These are phyloP conservation scores for Serendipita vermifera DNA, from an alignment of 768 basidiomycete genomes.

Conservation along the genomic window DNA sequence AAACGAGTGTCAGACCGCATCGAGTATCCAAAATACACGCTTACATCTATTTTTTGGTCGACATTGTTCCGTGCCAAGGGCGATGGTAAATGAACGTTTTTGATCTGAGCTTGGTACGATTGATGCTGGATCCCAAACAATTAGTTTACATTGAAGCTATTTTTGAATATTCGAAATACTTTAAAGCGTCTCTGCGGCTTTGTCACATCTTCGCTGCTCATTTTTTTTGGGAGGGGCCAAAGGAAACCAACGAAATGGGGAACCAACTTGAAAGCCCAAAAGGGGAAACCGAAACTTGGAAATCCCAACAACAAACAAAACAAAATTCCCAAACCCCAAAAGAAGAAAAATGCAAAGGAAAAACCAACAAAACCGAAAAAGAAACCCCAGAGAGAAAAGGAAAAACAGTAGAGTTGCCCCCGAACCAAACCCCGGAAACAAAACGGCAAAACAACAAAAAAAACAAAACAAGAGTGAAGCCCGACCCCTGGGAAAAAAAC, in stretches of 20 bases:
- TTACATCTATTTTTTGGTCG: constrained; percentile 40
- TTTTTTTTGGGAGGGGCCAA: not conserved
- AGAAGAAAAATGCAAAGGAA: too few species aligned
- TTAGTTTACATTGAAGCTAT: not conserved
- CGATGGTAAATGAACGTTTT: constrained; percentile 60
- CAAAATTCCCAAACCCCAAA: too few species aligned
- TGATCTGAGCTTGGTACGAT: constrained; percentile 54
- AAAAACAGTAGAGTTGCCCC: too few species aligned
- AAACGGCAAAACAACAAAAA: too few species aligned
- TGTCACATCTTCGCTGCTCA: constrained; percentile 1
- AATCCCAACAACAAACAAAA: too few species aligned
- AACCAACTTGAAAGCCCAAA: too few species aligned
- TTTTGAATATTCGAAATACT: not conserved
- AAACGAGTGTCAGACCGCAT: not conserved
- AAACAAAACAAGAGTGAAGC: too few species aligned
- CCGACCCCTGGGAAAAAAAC: too few species aligned
- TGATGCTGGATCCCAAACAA: constrained; percentile 39
- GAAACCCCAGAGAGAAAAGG: too few species aligned
- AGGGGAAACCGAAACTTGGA: too few species aligned
- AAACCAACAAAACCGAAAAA: too few species aligned
- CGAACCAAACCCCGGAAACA: too few species aligned
- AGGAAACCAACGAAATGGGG: not conserved
- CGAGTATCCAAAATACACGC: not conserved
- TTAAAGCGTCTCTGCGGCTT: constrained; percentile 9
- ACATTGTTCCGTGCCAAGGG: constrained; percentile 38